phyloP scores from a whole-genome alignment of 345 rosid genomes.

The Arabidopsis thaliana region TAIR10.1 NC_003074.8:17317001-17317500 shows the following conservation, averaged over 20 bases:
- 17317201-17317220: conserved; percentile 59
- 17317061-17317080: conserved; percentile 64
- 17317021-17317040: conserved; percentile 60
- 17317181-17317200: conserved; percentile 72
- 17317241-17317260: conserved; percentile 50
- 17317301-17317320: conserved; percentile 49
- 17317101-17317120: conserved; percentile 87
- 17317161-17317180: conserved; percentile 60
- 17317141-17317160: conserved; percentile 48
- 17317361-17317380: conserved; percentile 91
- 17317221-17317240: conserved; percentile 83
- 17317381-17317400: conserved; percentile 75
- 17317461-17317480: conserved; percentile 76
- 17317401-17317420: conserved; percentile 65
- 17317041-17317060: conserved; percentile 60
- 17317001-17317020: conserved; percentile 66
- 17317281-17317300: neutral
- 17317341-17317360: conserved; percentile 71
- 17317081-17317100: conserved; percentile 66
- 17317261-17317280: neutral
- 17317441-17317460: conserved; percentile 53
- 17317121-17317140: conserved; percentile 72
- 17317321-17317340: conserved; percentile 72
- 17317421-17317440: conserved; percentile 65
- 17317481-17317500: conserved; percentile 90